These are phyloP conservation scores for Candida quercuum DNA, from an alignment of 805 yeast genomes.

Conservation along the genomic window DNA sequence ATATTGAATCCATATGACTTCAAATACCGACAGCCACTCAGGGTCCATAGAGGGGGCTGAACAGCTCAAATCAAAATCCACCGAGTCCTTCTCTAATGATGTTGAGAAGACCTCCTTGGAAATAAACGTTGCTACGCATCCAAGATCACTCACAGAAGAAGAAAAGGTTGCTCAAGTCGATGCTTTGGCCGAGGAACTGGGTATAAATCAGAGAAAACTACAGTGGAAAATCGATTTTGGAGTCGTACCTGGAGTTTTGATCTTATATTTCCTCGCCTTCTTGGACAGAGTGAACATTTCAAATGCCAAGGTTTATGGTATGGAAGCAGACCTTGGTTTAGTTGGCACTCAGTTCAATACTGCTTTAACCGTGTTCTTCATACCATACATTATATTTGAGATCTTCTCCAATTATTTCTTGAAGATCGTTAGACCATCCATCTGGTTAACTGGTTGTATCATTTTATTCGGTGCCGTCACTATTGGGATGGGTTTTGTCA, in stretches of 20 bases:
- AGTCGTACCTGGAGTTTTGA: slow-evolving; percentile 34
- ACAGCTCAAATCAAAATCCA: too few relatives aligned
- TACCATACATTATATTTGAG: slow-evolving; percentile 33
- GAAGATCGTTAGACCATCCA: slow-evolving; percentile 24
- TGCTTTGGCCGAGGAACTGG: neutral
- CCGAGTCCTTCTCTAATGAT: neutral
- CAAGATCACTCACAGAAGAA: neutral
- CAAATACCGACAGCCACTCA: too few relatives aligned
- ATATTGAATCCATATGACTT: too few relatives aligned
- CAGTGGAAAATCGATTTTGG: slow-evolving; percentile 31
- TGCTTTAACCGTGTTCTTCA: slow-evolving; percentile 39
- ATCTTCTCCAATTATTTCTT: slow-evolving; percentile 27
- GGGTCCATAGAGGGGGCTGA: too few relatives aligned
- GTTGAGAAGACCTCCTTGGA: too few relatives aligned
- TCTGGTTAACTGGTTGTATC: slow-evolving; percentile 30
- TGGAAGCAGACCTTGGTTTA: slow-evolving; percentile 31
- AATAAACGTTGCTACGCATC: neutral
- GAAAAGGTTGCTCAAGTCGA: neutral
- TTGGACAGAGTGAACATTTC: slow-evolving; percentile 53
- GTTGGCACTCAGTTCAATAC: slow-evolving; percentile 31
- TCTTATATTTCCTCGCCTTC: slow-evolving; percentile 37
- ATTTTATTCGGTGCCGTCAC: slow-evolving; percentile 36
- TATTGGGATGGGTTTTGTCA: slow-evolving; percentile 37
- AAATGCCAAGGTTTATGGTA: slow-evolving; percentile 48
- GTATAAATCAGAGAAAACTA: neutral